These are phyloP conservation scores for Kalanchoe fedtschenkoi DNA, from an alignment of 164 flowering plant genomes.

Conservation along the genomic window DNA sequence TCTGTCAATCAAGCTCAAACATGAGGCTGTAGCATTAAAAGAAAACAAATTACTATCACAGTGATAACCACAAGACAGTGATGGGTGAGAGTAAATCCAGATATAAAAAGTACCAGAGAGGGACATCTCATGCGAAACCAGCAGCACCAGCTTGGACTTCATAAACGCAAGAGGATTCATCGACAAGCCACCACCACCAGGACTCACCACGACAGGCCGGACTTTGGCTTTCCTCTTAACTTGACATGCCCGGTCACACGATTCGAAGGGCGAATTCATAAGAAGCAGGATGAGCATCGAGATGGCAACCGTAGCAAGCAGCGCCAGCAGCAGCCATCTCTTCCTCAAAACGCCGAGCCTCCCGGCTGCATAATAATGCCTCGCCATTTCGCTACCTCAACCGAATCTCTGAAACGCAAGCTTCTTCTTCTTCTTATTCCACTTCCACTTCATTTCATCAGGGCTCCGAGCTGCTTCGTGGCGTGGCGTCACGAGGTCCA, in stretches of 20 bases:
- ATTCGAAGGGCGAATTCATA: constrained; percentile 31
- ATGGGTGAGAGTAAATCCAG: background rate
- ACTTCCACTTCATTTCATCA: background rate
- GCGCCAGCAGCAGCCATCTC: constrained; percentile 30
- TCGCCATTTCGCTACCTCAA: constrained; percentile 30
- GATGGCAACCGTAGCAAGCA: constrained; percentile 34
- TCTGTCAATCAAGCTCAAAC: background rate
- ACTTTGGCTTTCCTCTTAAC: background rate
- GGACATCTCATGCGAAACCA: constrained; percentile 84
- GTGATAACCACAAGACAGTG: background rate
- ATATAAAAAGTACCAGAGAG: constrained; percentile 50
- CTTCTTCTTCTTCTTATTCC: background rate
- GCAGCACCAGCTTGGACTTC: constrained; percentile 71
- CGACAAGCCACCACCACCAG: constrained; percentile 2
- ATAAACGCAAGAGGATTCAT: constrained; percentile 53
- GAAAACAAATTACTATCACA: background rate
- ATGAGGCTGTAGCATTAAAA: background rate
- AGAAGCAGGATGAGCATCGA: constrained; percentile 37
- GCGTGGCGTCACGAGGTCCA: background rate
- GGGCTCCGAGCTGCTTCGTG: background rate
- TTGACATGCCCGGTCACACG: constrained; percentile 24
- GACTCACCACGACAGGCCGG: background rate
- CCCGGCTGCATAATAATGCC: constrained; percentile 22
- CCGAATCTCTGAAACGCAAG: background rate
- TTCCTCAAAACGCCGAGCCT: constrained; percentile 31